Conservation (phyloP, 2,329 filamentous ascomycete genomes). For the Microdochium nivale region DNA sequence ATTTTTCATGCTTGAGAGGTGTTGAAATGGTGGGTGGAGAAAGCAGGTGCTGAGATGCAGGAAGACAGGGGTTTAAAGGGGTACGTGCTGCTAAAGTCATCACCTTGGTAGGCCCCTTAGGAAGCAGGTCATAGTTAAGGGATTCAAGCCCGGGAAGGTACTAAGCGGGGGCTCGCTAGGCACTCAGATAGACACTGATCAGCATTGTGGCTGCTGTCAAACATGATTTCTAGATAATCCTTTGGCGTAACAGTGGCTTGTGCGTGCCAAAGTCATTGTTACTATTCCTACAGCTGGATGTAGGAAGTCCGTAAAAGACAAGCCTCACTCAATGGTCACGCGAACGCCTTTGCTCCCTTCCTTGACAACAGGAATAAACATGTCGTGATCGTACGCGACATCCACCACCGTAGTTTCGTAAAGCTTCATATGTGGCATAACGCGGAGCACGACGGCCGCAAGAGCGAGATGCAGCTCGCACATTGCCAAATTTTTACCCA, state of each 20-base stretch:
- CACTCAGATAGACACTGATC: neutral
- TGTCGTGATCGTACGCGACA: constrained; percentile 18
- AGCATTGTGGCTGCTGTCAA: neutral
- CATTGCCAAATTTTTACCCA: constrained; percentile 24
- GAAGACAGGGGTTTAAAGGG: too few species aligned
- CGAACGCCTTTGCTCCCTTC: constrained; percentile 8
- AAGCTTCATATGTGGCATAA: constrained; percentile 15
- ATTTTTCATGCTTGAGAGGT: neutral
- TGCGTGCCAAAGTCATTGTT: neutral
- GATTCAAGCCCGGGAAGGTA: too few species aligned
- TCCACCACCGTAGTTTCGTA: constrained; percentile 17
- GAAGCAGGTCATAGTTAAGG: too few species aligned
- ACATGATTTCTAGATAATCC: neutral
- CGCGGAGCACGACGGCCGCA: constrained; percentile 15
- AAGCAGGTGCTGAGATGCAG: too few species aligned
- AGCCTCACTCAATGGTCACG: constrained; percentile 2
- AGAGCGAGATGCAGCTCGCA: constrained; percentile 17
- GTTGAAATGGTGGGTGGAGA: too few species aligned
- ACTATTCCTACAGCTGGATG: neutral
- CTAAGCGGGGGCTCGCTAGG: too few species aligned
- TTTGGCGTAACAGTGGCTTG: neutral
- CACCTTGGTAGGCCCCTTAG: too few species aligned
- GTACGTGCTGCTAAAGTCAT: too few species aligned
- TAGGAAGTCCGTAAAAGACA: neutral
- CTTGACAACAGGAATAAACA: constrained; percentile 13